A percentile compares a stretch with the other conserved stretches of the same genome.
phyloP scores from a whole-genome alignment of 805 yeast genomes.

The Wickerhamomyces sydowiorum region DNA sequence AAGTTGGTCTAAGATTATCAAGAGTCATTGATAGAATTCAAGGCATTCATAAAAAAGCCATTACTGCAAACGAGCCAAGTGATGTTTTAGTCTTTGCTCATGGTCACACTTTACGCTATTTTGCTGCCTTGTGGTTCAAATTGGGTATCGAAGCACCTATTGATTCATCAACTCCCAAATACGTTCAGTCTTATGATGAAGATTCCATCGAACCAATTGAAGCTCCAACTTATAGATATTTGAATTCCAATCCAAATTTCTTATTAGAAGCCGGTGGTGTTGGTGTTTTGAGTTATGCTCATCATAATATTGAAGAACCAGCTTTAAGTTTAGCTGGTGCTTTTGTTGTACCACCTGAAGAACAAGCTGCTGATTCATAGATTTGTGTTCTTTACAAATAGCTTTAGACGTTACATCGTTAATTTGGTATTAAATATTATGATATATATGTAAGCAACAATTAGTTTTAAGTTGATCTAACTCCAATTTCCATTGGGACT shows the following conservation, averaged over 20 bases:
- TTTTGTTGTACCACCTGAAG: slow-evolving; percentile 65
- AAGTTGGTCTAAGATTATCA: slow-evolving; percentile 72
- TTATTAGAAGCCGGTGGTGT: slow-evolving; percentile 93
- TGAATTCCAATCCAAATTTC: slow-evolving; percentile 64
- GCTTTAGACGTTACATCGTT: neutral
- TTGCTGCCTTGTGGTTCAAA: slow-evolving; percentile 82
- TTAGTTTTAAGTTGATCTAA: too few species aligned
- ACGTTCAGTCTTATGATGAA: slow-evolving; percentile 17
- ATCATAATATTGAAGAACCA: slow-evolving; percentile 78
- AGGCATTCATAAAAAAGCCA: slow-evolving; percentile 48
- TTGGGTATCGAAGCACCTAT: slow-evolving; percentile 23
- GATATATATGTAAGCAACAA: too few species aligned
- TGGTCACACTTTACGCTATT: slow-evolving; percentile 87
- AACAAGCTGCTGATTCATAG: slow-evolving; percentile 24
- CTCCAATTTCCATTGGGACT: too few species aligned
- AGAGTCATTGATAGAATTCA: slow-evolving; percentile 60
- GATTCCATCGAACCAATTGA: slow-evolving; percentile 27
- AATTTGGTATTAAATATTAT: neutral
- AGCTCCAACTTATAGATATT: slow-evolving; percentile 26
- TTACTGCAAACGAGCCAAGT: slow-evolving; percentile 45
- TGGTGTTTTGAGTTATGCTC: slow-evolving; percentile 88
- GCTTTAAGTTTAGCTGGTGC: slow-evolving; percentile 84
- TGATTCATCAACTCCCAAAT: slow-evolving; percentile 8
- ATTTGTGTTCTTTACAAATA: too few species aligned
- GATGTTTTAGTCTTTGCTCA: slow-evolving; percentile 87